Conservation (phyloP, 148 eudicot species). For the Selenicereus undatus region DNA sequence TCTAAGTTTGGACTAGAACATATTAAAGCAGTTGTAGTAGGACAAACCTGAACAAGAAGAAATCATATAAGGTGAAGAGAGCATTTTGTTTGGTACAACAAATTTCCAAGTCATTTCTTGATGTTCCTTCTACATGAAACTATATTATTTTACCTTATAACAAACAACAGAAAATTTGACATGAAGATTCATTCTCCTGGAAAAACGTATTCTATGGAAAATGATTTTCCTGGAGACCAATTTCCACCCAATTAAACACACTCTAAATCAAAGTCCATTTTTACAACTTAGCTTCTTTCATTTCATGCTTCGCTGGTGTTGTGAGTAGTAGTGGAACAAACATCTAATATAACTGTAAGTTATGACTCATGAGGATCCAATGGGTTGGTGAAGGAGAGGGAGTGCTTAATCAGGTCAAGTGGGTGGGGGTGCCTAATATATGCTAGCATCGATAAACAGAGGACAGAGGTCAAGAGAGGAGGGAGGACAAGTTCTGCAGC, state of each 20-base stretch:
- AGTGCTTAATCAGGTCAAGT: background rate
- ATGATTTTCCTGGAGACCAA: no score
- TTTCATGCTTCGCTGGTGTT: background rate
- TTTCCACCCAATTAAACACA: no score
- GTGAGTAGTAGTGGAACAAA: background rate
- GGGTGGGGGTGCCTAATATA: background rate
- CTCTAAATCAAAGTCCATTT: no score
- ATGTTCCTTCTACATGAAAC: background rate
- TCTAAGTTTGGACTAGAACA: background rate
- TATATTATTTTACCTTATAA: no score
- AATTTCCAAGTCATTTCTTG: background rate
- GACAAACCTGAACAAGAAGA: background rate
- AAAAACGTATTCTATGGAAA: no score
- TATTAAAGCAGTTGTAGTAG: background rate
- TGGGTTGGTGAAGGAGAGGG: background rate
- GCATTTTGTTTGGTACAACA: background rate
- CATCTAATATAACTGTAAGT: background rate
- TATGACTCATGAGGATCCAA: background rate
- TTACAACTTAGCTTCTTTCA: background rate
- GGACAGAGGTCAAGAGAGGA: background rate
- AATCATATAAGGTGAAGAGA: background rate
- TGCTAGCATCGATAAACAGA: background rate
- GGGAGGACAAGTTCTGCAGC: no score
- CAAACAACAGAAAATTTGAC: no score
- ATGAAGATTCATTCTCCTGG: no score